phyloP scores from a whole-genome alignment of 2,329 filamentous ascomycete genomes.

The Trichophyton verrucosum region DNA sequence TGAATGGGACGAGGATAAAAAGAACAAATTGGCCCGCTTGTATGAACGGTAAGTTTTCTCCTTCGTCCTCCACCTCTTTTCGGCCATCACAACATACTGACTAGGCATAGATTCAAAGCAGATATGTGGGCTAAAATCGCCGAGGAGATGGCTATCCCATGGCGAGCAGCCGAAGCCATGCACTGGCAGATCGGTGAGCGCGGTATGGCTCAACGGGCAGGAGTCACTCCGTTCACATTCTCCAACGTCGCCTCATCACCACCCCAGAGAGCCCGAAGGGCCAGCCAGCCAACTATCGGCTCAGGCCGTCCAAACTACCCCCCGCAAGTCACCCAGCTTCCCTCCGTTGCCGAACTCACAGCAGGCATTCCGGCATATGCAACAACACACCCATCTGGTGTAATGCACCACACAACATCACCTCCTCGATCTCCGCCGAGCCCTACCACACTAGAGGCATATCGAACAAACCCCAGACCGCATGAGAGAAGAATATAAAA shows the following conservation, averaged over 20 bases:
- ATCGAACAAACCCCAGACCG: background rate
- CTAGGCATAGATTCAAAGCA: conserved; percentile 63
- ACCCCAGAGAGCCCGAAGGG: conserved; percentile 25
- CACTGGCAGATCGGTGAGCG: conserved; percentile 91
- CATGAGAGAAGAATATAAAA: conserved; percentile 6
- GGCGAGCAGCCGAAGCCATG: conserved; percentile 93
- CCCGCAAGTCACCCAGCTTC: conserved; percentile 21
- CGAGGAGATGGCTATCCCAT: conserved; percentile 87
- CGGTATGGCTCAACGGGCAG: conserved; percentile 66
- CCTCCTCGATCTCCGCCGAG: background rate
- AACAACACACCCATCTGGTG: conserved; percentile 21
- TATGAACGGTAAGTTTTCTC: conserved; percentile 65
- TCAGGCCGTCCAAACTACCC: background rate
- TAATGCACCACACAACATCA: conserved; percentile 1
- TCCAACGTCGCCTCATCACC: conserved; percentile 46
- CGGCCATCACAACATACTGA: background rate
- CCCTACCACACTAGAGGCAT: background rate
- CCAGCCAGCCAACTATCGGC: conserved; percentile 21
- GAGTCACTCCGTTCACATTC: conserved; percentile 67
- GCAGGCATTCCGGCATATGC: conserved; percentile 36
- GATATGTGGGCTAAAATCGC: conserved; percentile 97
- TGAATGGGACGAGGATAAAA: conserved; percentile 95
- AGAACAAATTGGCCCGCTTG: conserved; percentile 86
- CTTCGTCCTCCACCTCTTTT: too few species aligned
- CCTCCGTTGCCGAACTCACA: conserved; percentile 36